phyloP scores from a whole-genome alignment of 2,329 filamentous ascomycete species.

The Neonectria coccinea region DNA sequence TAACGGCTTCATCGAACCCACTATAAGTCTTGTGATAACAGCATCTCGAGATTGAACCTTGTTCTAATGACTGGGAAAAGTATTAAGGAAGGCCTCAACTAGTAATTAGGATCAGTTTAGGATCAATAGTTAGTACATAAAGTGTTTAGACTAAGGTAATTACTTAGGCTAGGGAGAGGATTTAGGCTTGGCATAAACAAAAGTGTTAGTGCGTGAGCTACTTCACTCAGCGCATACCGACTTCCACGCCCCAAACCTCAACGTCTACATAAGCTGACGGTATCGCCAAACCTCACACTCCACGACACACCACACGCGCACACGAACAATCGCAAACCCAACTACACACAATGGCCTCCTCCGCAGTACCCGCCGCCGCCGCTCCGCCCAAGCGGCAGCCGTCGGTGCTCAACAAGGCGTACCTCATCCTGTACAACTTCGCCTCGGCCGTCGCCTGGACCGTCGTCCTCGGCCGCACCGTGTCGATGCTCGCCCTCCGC shows the following conservation, averaged over 20 bases:
- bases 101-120: too few species aligned
- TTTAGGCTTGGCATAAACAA: background rate
- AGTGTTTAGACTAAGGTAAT: too few species aligned
- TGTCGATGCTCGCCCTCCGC: conserved; percentile 64
- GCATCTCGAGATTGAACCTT: background rate
- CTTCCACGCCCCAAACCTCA: background rate
- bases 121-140: too few species aligned
- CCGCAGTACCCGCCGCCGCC: conserved; percentile 32
- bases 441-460: conserved; percentile 82
- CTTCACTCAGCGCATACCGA: background rate
- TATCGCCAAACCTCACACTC: background rate
- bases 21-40: background rate
- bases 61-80: background rate
- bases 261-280: background rate
- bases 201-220: background rate
- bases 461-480: conserved; percentile 77
- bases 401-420: conserved; percentile 65
- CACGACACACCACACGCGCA: background rate
- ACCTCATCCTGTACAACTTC: conserved; percentile 89
- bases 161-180: background rate
- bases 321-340: background rate
- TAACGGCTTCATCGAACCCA: background rate
- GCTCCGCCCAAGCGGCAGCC: conserved; percentile 38
- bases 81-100: background rate
- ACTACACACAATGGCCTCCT: conserved; percentile 37